Evolutionary conservation across 352 stramenopile genomes (phyloP).

Genomic region (Globisporangium uncinulatum): DNA sequence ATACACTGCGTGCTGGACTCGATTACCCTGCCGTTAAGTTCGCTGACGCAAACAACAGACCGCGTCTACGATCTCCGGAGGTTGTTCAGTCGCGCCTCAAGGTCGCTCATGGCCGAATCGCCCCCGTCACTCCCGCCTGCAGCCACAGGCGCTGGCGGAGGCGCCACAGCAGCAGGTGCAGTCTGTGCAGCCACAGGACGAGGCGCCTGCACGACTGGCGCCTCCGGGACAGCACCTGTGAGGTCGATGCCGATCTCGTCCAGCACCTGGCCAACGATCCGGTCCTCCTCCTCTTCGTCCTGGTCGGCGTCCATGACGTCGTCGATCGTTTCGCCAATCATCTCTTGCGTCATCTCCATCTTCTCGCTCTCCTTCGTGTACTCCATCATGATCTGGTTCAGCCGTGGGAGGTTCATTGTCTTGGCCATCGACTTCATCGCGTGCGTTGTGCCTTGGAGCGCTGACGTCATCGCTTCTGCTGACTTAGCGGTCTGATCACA

Average conservation of each 20-base stretch:
- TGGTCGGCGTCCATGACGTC: conserved; percentile 94
- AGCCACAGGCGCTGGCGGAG: conserved; percentile 47
- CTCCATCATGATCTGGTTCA: conserved; percentile 98
- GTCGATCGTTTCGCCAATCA: conserved; percentile 97
- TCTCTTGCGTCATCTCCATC: conserved; percentile 97
- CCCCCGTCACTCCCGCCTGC: conserved; percentile 38
- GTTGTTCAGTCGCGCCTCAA: conserved; percentile 97
- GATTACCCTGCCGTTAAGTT: background rate
- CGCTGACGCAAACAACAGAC: no score
- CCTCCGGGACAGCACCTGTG: conserved; percentile 89
- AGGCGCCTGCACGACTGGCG: conserved; percentile 51
- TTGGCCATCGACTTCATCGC: conserved; percentile 87
- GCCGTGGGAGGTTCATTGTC: conserved; percentile 94
- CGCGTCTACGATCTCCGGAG: conserved; percentile 79
- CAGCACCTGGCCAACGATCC: conserved; percentile 95
- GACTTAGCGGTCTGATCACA: conserved; percentile 90
- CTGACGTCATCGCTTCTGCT: conserved; percentile 93
- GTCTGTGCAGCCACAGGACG: conserved; percentile 40
- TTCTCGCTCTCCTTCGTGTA: conserved; percentile 98
- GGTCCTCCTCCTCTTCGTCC: conserved; percentile 95
- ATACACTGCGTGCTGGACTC: conserved; percentile 8
- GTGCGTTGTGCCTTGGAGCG: conserved; percentile 76
- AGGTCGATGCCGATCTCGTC: conserved; percentile 97
- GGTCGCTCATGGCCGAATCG: conserved; percentile 91
- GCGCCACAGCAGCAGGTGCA: conserved; percentile 24